Evolutionary conservation across 2,329 filamentous ascomycete genomes (phyloP).

Genomic region (Pseudocercospora ulei): DNA sequence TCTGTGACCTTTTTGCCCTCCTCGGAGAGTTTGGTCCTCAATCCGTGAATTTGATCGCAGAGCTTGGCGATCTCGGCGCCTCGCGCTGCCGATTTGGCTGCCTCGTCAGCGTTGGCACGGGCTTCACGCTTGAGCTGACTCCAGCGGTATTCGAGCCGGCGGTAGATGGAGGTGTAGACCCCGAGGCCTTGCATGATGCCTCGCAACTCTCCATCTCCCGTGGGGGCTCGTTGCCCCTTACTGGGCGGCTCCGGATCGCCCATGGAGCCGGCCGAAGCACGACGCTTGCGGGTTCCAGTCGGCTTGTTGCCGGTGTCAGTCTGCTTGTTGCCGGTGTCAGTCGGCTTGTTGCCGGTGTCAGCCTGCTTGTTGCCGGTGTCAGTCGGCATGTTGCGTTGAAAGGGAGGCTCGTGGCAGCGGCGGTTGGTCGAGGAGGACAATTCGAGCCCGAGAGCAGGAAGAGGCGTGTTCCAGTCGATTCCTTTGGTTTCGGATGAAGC

Average conservation of each 20-base stretch:
- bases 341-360: no score
- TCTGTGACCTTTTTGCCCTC: constrained; percentile 1
- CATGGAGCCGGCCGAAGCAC: background rate
- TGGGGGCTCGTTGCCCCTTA: background rate
- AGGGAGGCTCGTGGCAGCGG: no score
- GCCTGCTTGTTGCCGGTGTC: no score
- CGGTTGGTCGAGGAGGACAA: no score
- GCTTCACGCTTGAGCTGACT: constrained; percentile 4
- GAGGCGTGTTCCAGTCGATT: no score
- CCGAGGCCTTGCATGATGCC: background rate
- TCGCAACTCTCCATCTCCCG: constrained; percentile 2
- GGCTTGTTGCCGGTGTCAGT: no score
- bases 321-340: no score
- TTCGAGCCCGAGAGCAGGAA: no score
- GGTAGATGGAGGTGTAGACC: constrained; percentile 1
- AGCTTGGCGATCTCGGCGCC: constrained; percentile 12
- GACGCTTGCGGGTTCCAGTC: no score
- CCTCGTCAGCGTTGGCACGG: background rate
- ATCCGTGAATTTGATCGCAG: constrained; percentile 8
- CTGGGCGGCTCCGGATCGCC: background rate
- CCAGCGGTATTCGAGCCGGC: background rate
- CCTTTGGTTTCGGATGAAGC: no score
- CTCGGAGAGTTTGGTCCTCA: background rate
- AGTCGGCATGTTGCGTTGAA: no score
- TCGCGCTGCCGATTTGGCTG: background rate